Conservation (phyloP, 2,329 filamentous ascomycete genomes). For the Boeremia exigua region DNA sequence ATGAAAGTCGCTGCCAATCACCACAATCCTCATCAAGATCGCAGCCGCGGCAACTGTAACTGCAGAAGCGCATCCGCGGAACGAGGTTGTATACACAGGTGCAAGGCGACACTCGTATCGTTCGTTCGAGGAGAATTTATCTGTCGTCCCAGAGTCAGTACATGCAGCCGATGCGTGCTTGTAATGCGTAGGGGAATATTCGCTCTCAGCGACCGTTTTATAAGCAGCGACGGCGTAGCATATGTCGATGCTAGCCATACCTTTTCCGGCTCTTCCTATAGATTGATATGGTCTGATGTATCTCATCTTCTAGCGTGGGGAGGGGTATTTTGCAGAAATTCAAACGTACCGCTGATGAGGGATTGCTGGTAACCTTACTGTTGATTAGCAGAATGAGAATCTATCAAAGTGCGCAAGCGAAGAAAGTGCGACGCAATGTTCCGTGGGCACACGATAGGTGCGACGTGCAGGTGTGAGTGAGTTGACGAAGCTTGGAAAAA, state of each 20-base stretch:
- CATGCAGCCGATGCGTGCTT: neutral
- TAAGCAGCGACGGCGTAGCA: slow-evolving; percentile 59
- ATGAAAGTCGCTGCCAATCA: neutral
- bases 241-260: slow-evolving; percentile 58
- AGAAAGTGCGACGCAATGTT: too few species aligned
- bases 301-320: slow-evolving; percentile 42
- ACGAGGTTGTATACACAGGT: neutral
- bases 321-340: neutral
- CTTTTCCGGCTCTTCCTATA: slow-evolving; percentile 62
- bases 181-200: slow-evolving; percentile 4
- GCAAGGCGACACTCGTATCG: neutral
- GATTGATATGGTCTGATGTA: slow-evolving; percentile 45
- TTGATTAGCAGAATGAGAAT: neutral
- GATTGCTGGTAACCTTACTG: neutral
- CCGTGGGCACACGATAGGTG: neutral
- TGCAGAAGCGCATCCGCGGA: neutral
- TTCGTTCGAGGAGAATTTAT: neutral
- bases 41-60: neutral
- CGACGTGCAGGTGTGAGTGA: slow-evolving; percentile 3
- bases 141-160: slow-evolving; percentile 18
- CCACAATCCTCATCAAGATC: neutral
- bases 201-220: slow-evolving; percentile 53
- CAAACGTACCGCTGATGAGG: slow-evolving; percentile 6
- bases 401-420: neutral
- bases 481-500: slow-evolving; percentile 11